These are phyloP conservation scores for Phalaenopsis equestris DNA, from an alignment of 106 monocot species.

Conservation along the genomic window DNA sequence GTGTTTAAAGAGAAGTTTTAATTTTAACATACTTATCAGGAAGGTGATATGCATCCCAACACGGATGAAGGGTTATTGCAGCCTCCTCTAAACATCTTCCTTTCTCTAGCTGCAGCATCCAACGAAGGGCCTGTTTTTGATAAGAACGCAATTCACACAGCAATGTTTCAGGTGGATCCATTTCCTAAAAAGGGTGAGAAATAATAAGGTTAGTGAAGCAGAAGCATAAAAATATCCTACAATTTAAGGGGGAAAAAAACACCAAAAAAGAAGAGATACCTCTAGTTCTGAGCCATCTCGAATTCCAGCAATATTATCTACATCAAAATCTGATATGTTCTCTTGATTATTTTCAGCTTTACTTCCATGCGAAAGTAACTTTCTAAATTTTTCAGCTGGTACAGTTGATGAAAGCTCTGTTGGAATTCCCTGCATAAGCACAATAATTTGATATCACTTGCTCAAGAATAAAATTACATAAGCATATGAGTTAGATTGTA, in stretches of 20 bases:
- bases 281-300: conserved; percentile 50
- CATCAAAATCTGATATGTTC: conserved; percentile 39
- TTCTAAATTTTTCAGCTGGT: conserved; percentile 45
- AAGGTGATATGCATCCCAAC: conserved; percentile 85
- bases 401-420: conserved; percentile 13
- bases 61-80: conserved; percentile 76
- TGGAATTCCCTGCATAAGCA: conserved; percentile 44
- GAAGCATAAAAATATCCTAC: not conserved
- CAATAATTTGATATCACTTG: conserved; percentile 7
- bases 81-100: conserved; percentile 53
- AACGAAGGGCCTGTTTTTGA: conserved; percentile 90
- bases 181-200: conserved; percentile 40
- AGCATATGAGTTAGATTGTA: conserved; percentile 10
- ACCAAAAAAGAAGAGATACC: conserved; percentile 19
- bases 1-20: not conserved
- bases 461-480: not conserved
- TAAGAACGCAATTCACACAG: conserved; percentile 75
- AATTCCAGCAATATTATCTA: conserved; percentile 72
- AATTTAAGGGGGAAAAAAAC: not conserved
- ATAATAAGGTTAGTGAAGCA: not conserved
- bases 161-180: conserved; percentile 56
- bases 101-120: conserved; percentile 86
- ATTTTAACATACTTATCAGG: conserved; percentile 54
- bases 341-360: conserved; percentile 33
- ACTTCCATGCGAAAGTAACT: conserved; percentile 31